Evolutionary conservation across 495 filamentous ascomycete species (phyloP), one percentile per base, ranked within the genome.

Genomic region (Astrocystis sublimbata): DNA sequence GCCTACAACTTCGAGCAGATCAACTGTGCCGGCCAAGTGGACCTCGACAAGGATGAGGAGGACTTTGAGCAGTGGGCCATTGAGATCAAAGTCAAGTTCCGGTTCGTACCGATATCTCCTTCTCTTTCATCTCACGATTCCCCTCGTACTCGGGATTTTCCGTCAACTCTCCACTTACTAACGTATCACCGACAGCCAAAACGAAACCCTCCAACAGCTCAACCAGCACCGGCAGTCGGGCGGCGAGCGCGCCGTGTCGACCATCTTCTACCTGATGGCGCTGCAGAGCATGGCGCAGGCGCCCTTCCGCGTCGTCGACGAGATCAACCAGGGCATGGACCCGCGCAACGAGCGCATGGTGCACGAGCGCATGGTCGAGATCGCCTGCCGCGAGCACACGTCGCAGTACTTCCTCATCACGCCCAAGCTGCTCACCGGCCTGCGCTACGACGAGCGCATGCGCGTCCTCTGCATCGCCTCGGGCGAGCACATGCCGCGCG

Each of bases 261-360:
- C 94, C 2, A 96, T 99, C 71, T 99, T 97, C 83, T 99, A 97
- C 75, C 91, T 99, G 63, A 98, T 99, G 93, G 91, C 96, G 1
- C 84, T 99, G 8, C 94, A 99, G 73, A 89, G 90, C 17, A 87
- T 98, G 65, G 93, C 94, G 3, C 91, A 91, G 64, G 90, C 92
- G 2, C 94, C 94, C n/a, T 99, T 99, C 87, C 92, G 94, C 56
- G 94, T 98, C 41, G 94, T 99, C 57, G 94, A 98, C 77, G 94
- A 98, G 76, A 98, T 98, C 78, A 98, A 98, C 68, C 94, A 98
- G 78, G 94, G 94, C 62, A 98, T 98, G 94, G 94, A 98, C 75
- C 93, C 96, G 23, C 86, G 96, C 45, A 98, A 98, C 75, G 94
- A 98, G 78, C 87, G 94, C 43, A 92, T 97, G 83, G 96, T 98